Evolutionary conservation across 1,284 basidiomycete species (phyloP).

Genomic region (Sphaerobolus stellatus): DNA sequence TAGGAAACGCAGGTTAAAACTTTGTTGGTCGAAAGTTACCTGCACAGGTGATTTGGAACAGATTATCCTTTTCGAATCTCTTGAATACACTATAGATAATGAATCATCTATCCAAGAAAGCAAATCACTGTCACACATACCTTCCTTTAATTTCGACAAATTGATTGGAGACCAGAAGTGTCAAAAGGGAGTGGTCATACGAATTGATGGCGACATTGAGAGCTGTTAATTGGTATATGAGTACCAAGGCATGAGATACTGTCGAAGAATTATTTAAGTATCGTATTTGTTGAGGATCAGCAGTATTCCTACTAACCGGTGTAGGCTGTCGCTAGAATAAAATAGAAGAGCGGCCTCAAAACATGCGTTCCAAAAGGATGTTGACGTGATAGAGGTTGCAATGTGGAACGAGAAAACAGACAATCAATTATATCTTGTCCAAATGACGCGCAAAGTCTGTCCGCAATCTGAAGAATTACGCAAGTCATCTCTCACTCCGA

Average conservation of each 20-base stretch:
- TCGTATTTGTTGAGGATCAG: not conserved
- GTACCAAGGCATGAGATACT: slow-evolving; percentile 92
- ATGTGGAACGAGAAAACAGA: slow-evolving; percentile 89
- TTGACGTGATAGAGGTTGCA: slow-evolving; percentile 71
- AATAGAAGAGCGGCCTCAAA: slow-evolving; percentile 82
- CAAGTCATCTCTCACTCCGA: slow-evolving; percentile 5
- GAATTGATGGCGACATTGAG: slow-evolving; percentile 98
- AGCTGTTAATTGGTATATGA: slow-evolving; percentile 95
- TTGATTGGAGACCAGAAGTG: slow-evolving; percentile 94
- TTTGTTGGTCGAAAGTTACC: slow-evolving; percentile 45
- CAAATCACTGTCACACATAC: not conserved
- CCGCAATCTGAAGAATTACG: slow-evolving; percentile 71
- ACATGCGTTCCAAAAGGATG: slow-evolving; percentile 59
- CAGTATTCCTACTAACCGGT: slow-evolving; percentile 56
- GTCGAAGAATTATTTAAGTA: not conserved
- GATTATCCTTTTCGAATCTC: slow-evolving; percentile 98
- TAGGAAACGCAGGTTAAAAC: slow-evolving; percentile 1
- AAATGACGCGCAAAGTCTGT: slow-evolving; percentile 93
- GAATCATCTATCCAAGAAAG: not conserved
- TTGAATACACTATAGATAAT: slow-evolving; percentile 82
- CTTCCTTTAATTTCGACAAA: slow-evolving; percentile 98
- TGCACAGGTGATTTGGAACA: slow-evolving; percentile 99
- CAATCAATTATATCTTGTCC: slow-evolving; percentile 98
- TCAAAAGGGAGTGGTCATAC: slow-evolving; percentile 94
- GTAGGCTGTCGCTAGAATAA: slow-evolving; percentile 81